Evolutionary conservation across 2,329 filamentous ascomycete genomes (phyloP), one percentile per base, ranked within the genome.

Genomic region (Cytospora leucostoma): DNA sequence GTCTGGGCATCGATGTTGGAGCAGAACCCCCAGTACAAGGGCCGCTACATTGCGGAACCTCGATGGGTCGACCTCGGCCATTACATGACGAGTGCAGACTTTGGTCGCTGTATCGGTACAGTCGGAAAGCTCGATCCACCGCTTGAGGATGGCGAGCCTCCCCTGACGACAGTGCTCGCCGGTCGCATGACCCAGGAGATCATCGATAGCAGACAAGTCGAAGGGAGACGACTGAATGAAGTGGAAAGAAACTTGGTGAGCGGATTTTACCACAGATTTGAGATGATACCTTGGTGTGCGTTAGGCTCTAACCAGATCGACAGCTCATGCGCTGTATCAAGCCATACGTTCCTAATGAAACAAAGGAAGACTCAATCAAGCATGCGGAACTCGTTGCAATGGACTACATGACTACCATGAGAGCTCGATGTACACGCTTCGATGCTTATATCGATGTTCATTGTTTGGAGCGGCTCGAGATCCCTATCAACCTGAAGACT

Each of bases 41-140:
- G 61, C 19, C 61, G 61, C 32, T 66, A 66, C 49, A 59, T 66
- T 38, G 64, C 64, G 32, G 64, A 66, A 51, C 64, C 64, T 35
- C 64, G 64, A 27, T 63, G 63, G 50, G 64, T 64, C 33, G 51
- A 64, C 15, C 62, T 66, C 35, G 64, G 64, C 58, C 62, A 64
- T 32, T 64, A 64, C 32, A 64, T 64, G 62, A 64, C 64, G 5
- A 59, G 62, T 50, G 34, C 7, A 4, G 61, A 66, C 7, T 61
- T 64, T 17, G 58, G 53, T 2, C 15, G 19, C 2, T 64, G 62
- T 34, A 64, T 64, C n/a, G 40, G 37, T 10, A 55, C 64, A 19
- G 57, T 66, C 32, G 19, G 38, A 54, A 59, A 12, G 33, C 54
- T 64, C 17, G 17, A 51, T 40, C 58, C 62, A 17, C 21, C 19